Percentiles rank a stretch among this genome's conserved stretches.
Evolutionary conservation across 441 rosid species (phyloP).

Genomic region (Erodium chrysanthum): DNA sequence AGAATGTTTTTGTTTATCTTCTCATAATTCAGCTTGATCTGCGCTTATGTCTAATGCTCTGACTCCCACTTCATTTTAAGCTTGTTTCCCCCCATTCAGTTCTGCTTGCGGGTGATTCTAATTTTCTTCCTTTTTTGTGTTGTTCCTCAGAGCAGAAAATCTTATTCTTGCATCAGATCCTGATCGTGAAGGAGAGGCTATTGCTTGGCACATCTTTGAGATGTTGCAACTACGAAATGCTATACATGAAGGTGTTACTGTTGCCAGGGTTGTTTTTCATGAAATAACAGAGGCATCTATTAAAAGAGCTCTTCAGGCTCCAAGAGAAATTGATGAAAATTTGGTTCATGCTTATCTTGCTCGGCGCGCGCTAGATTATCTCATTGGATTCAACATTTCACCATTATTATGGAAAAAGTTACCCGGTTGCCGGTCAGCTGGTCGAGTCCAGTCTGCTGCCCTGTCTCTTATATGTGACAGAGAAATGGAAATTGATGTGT

Average conservation of each 20-base stretch:
- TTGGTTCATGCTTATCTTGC: conserved; percentile 94
- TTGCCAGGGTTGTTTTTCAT: conserved; percentile 86
- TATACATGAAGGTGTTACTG: conserved; percentile 50
- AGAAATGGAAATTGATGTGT: conserved; percentile 96
- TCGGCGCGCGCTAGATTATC: conserved; percentile 92
- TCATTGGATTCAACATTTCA: conserved; percentile 88
- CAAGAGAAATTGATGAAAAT: conserved; percentile 75
- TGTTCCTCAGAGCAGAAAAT: conserved; percentile 79
- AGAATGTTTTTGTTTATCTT: conserved; percentile 10
- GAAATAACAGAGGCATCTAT: conserved; percentile 88
- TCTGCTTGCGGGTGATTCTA: conserved; percentile 25
- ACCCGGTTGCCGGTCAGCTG: conserved; percentile 97
- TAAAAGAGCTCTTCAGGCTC: conserved; percentile 63
- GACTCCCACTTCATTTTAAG: conserved; percentile 15
- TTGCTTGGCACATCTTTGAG: conserved; percentile 98
- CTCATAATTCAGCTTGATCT: conserved; percentile 3
- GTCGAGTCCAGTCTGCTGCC: conserved; percentile 98
- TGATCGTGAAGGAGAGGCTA: conserved; percentile 99
- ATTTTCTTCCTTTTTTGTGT: conserved; percentile 29
- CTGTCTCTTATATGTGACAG: conserved; percentile 86
- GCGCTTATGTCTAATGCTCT: background rate
- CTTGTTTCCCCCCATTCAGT: conserved; percentile 4
- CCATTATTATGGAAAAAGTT: conserved; percentile 93
- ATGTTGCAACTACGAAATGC: conserved; percentile 94
- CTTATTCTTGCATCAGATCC: conserved; percentile 98